Evolutionary conservation across 441 rosid species (phyloP).

Genomic region (Arabidopsis hybrid): DNA sequence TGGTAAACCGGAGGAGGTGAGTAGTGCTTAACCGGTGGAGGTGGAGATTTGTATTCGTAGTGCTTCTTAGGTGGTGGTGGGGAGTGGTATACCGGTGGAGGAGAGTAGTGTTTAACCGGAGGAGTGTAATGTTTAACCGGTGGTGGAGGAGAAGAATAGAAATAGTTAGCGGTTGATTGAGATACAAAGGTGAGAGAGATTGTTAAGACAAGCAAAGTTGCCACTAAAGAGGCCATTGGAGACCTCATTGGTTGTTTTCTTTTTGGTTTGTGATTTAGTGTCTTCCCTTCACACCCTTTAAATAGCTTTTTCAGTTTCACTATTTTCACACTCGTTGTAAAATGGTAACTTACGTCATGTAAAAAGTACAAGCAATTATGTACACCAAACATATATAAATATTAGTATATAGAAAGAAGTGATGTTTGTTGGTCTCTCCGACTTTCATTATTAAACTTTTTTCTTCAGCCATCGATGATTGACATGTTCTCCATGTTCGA

Average conservation of each 20-base stretch:
- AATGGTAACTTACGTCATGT: constrained; percentile 23
- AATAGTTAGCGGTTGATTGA: constrained; percentile 45
- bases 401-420: constrained; percentile 22
- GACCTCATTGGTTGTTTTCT: constrained; percentile 46
- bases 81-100: constrained; percentile 35
- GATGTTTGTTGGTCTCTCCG: constrained; percentile 25
- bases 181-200: constrained; percentile 49
- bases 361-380: constrained; percentile 29
- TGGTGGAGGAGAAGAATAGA: constrained; percentile 49
- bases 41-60: constrained; percentile 42
- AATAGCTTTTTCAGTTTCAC: constrained; percentile 38
- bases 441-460: constrained; percentile 14
- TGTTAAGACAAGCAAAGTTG: constrained; percentile 49
- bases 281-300: constrained; percentile 39
- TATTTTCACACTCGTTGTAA: constrained; percentile 14
- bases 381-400: constrained; percentile 35
- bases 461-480: constrained; percentile 30
- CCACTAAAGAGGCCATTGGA: constrained; percentile 49
- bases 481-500: constrained; percentile 47
- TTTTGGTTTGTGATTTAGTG: constrained; percentile 31
- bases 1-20: constrained; percentile 25
- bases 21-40: constrained; percentile 36
- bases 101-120: constrained; percentile 44
- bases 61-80: constrained; percentile 39
- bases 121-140: constrained; percentile 47